Evolutionary conservation across 2,329 filamentous ascomycete species (phyloP), one percentile per base, ranked within the genome.

Genomic region (Chlorencoelia australis): DNA sequence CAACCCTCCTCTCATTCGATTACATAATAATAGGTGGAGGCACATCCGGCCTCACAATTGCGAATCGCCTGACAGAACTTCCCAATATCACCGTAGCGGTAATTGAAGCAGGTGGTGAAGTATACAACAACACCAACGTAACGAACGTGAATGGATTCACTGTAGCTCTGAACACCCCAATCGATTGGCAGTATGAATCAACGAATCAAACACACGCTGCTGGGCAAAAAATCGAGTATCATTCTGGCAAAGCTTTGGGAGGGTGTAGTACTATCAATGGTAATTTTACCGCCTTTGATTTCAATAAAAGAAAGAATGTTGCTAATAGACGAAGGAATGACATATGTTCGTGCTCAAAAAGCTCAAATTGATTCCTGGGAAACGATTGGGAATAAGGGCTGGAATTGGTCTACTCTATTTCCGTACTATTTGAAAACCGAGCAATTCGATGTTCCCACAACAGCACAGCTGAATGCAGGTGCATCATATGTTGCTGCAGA

Each of bases 301-400:
- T 25, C 13, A 4, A 25, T 25, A 13, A 3, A 25, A 25, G 11
- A 27, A 35, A 57, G 8, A 52, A 42, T 11, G 50, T 45, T 17
- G 52, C 48, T 3, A 58, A 61, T 30, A 59, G 60, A 29, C 53
- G 51, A 35, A 44, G 57, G 26, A 54, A 57, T 45, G 47, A 47
- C 40, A 20, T 47, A 40, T 33, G 30, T 43, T 4, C 37, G 43
- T 19, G 45, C 42, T n/a, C 29, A 42, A 19, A 39, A 40, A 11
- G 16, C 22, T 58, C 13, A 49, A 58, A 69, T 33, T 54, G 59
- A 39, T 68, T 63, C 66, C 14, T 68, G 65, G 64, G 53, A 53
- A 19, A 45, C 43, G 2, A 39, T 67, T n/a, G 64, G 63, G 0
- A 66, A 65, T 25, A 41, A 51, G 2, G 62, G 61, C 8, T 68